A percentile compares a stretch with the other conserved stretches of the same genome.
phyloP scores from a whole-genome alignment of 305 asterid species.

The Withania somnifera region DNA sequence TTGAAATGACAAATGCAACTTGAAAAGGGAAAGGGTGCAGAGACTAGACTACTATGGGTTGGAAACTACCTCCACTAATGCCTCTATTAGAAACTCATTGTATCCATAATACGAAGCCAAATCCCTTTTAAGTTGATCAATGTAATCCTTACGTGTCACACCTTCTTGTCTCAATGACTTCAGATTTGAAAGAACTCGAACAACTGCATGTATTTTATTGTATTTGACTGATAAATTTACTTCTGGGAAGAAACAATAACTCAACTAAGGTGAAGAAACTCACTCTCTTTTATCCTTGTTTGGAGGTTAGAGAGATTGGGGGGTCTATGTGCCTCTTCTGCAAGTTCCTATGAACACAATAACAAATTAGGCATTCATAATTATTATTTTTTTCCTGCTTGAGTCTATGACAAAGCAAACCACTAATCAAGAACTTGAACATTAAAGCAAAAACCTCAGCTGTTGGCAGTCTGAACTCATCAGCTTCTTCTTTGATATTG shows the following conservation, averaged over 20 bases:
- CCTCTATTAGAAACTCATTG: slow-evolving; percentile 56
- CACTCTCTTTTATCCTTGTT: slow-evolving; percentile 84
- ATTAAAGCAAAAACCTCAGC: slow-evolving; percentile 41
- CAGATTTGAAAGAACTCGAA: slow-evolving; percentile 70
- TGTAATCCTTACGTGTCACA: slow-evolving; percentile 57
- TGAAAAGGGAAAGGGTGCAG: not conserved
- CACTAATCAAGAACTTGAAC: not conserved
- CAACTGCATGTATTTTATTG: slow-evolving; percentile 41
- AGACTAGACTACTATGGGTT: not conserved
- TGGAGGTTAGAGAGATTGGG: slow-evolving; percentile 74
- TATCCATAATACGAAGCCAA: slow-evolving; percentile 73
- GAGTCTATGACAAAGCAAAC: not conserved
- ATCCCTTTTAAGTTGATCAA: slow-evolving; percentile 64
- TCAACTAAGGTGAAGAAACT: not conserved
- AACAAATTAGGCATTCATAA: not conserved
- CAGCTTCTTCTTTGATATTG: slow-evolving; percentile 62
- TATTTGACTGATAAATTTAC: not conserved
- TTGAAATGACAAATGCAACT: slow-evolving; percentile 1
- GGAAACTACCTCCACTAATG: slow-evolving; percentile 61
- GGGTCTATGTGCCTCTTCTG: slow-evolving; percentile 63
- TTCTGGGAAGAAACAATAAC: not conserved
- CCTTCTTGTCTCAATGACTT: slow-evolving; percentile 70
- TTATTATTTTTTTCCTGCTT: not conserved
- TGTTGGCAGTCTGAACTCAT: slow-evolving; percentile 78
- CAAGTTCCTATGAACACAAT: slow-evolving; percentile 50